Conservation (phyloP, 2,329 filamentous ascomycete species). For the Exophiala phaeomuriformis region DNA sequence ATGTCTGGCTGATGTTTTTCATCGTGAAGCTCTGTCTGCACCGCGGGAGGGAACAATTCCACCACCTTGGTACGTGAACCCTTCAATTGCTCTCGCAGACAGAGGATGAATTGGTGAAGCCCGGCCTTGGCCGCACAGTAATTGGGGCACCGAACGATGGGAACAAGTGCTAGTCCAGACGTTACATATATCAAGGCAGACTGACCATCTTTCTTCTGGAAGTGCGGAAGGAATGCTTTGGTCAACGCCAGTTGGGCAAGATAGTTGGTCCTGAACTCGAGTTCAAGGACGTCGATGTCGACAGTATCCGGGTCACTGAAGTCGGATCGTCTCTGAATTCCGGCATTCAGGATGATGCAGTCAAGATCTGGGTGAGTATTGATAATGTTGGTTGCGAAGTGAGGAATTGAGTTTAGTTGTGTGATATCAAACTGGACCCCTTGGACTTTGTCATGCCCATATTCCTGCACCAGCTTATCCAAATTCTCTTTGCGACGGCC, state of each 20-base stretch:
- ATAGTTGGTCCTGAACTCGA: slow-evolving; percentile 48
- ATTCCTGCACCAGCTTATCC: slow-evolving; percentile 41
- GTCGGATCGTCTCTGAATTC: slow-evolving; percentile 46
- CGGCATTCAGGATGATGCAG: slow-evolving; percentile 47
- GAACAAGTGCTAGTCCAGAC: slow-evolving; percentile 46
- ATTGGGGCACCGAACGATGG: slow-evolving; percentile 42
- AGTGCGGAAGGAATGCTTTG: slow-evolving; percentile 44
- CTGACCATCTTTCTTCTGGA: slow-evolving; percentile 40
- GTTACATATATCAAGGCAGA: slow-evolving; percentile 44
- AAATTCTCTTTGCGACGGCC: slow-evolving; percentile 48
- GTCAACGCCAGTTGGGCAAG: slow-evolving; percentile 44
- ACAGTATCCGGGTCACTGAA: slow-evolving; percentile 44
- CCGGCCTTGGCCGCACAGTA: slow-evolving; percentile 53
- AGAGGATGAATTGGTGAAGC: slow-evolving; percentile 48
- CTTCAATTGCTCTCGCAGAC: slow-evolving; percentile 45
- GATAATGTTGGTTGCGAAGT: slow-evolving; percentile 36
- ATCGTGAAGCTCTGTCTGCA: slow-evolving; percentile 52
- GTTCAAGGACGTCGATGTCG: slow-evolving; percentile 38
- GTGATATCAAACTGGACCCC: slow-evolving; percentile 46
- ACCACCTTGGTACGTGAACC: slow-evolving; percentile 47
- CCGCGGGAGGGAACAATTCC: slow-evolving; percentile 50
- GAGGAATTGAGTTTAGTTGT: slow-evolving; percentile 42
- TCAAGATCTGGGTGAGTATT: slow-evolving; percentile 45
- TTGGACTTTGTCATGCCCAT: slow-evolving; percentile 43
- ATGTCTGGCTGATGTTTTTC: slow-evolving; percentile 49